phyloP scores from a whole-genome alignment of 495 filamentous ascomycete species.

The Annulohypoxylon bovei region DNA sequence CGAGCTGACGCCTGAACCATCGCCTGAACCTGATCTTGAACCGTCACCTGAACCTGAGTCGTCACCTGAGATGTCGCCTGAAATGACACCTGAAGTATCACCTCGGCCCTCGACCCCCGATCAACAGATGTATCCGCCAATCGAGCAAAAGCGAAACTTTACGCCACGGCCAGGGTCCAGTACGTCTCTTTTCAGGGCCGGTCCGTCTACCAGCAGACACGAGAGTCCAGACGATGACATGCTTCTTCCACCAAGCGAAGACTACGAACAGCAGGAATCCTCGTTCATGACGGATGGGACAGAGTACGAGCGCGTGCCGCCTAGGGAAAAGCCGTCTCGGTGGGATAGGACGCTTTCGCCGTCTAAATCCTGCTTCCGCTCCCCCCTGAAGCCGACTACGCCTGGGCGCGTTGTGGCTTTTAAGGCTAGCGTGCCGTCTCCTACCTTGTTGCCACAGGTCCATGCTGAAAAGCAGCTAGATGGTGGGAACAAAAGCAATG shows the following conservation, averaged over 20 bases:
- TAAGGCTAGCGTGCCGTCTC: constrained; percentile 51
- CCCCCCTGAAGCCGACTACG: constrained; percentile 60
- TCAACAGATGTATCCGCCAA: constrained; percentile 37
- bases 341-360: constrained; percentile 56
- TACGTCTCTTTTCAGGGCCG: constrained; percentile 48
- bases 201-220: constrained; percentile 8
- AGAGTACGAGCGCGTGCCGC: constrained; percentile 47
- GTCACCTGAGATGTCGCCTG: background rate
- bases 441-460: constrained; percentile 45
- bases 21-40: background rate
- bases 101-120: constrained; percentile 47
- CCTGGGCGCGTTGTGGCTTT: constrained; percentile 61
- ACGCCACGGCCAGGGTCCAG: constrained; percentile 54
- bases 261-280: constrained; percentile 42
- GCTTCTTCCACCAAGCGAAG: constrained; percentile 37
- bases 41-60: constrained; percentile 9
- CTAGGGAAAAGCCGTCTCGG: constrained; percentile 44
- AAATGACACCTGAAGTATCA: constrained; percentile 1
- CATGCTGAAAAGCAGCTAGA: constrained; percentile 38
- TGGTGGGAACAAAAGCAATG: constrained; percentile 14
- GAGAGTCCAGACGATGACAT: constrained; percentile 10
- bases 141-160: constrained; percentile 62
- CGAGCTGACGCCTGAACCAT: constrained; percentile 15
- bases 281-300: constrained; percentile 44
- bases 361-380: constrained; percentile 61